Evolutionary conservation across 2,329 filamentous ascomycete genomes (phyloP).

Genomic region (Cladosporium sp.): DNA sequence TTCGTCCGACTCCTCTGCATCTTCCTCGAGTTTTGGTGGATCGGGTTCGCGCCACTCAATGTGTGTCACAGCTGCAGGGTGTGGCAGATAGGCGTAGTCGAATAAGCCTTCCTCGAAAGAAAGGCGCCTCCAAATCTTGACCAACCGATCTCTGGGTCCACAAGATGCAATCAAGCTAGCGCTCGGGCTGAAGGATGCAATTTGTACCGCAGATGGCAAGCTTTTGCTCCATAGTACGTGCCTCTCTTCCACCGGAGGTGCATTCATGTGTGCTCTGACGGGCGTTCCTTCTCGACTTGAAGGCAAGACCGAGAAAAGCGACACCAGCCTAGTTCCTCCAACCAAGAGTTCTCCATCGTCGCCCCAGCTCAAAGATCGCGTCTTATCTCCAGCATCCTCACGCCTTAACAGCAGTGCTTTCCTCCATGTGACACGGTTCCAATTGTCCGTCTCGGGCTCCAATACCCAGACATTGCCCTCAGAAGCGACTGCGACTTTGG

Average conservation of each 20-base stretch:
- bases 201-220: slow-evolving; percentile 66
- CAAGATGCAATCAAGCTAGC: slow-evolving; percentile 79
- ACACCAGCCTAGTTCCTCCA: slow-evolving; percentile 59
- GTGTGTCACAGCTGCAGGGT: slow-evolving; percentile 72
- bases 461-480: slow-evolving; percentile 66
- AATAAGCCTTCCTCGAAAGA: slow-evolving; percentile 84
- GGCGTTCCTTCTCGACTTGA: slow-evolving; percentile 23
- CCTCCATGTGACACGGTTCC: slow-evolving; percentile 66
- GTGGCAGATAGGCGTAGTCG: slow-evolving; percentile 84
- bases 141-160: slow-evolving; percentile 69
- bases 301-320: slow-evolving; percentile 57
- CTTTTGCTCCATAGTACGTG: slow-evolving; percentile 62
- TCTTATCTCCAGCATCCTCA: slow-evolving; percentile 41
- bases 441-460: slow-evolving; percentile 65
- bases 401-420: slow-evolving; percentile 54
- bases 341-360: slow-evolving; percentile 76
- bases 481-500: slow-evolving; percentile 76
- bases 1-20: slow-evolving; percentile 58
- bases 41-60: slow-evolving; percentile 69
- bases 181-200: slow-evolving; percentile 77
- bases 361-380: slow-evolving; percentile 76
- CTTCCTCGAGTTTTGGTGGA: slow-evolving; percentile 35
- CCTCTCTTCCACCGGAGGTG: slow-evolving; percentile 39
- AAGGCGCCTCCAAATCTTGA: slow-evolving; percentile 88
- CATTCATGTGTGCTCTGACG: slow-evolving; percentile 19